Evolutionary conservation across 2,329 filamentous ascomycete genomes (phyloP).

Genomic region (Coniochaeta ligniaria): DNA sequence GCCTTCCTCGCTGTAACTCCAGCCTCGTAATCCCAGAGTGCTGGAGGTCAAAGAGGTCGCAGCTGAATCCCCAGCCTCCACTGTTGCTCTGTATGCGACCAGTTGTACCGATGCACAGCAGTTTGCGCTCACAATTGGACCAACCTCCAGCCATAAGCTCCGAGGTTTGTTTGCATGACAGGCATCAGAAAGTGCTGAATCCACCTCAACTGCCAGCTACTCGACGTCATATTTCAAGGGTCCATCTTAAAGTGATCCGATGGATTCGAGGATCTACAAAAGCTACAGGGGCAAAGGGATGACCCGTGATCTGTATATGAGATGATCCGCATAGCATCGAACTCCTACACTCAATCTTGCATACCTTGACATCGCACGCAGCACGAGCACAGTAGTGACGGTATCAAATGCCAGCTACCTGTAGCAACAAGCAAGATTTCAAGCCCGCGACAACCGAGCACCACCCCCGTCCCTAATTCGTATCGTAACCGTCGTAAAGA

Average conservation of each 20-base stretch:
- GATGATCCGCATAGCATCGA: neutral
- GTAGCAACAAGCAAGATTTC: neutral
- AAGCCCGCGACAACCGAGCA: neutral
- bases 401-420: no score
- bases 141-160: neutral
- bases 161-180: no score
- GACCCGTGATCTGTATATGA: neutral
- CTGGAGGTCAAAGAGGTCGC: neutral
- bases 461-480: neutral
- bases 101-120: neutral
- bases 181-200: neutral
- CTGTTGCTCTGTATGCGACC: neutral
- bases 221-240: no score
- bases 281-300: neutral
- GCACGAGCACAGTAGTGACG: no score
- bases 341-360: neutral
- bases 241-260: no score
- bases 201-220: neutral
- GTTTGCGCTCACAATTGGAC: neutral
- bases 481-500: neutral
- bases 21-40: neutral
- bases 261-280: no score
- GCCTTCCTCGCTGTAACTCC: neutral
- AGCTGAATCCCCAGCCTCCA: neutral
- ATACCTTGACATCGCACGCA: no score